Evolutionary conservation across 2,329 filamentous ascomycete species (phyloP).

Genomic region (Colletotrichum cereale): DNA sequence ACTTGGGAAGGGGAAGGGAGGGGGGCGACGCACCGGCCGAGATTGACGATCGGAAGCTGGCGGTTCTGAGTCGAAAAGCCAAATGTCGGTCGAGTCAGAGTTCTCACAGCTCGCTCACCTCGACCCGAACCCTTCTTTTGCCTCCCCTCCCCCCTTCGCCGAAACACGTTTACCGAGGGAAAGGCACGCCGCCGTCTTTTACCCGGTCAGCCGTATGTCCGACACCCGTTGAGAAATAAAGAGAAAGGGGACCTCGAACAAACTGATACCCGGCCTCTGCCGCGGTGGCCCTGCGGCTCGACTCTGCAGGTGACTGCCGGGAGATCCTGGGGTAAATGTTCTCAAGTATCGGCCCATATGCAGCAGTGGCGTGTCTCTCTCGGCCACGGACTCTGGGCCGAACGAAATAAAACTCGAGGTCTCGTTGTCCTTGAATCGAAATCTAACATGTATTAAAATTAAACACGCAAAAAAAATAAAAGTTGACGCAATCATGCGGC

Average conservation of each 20-base stretch:
- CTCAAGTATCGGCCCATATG: too few species aligned
- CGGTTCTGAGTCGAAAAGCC: slow-evolving; percentile 8
- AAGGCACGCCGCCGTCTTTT: background rate
- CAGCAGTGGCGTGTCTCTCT: background rate
- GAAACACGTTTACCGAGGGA: background rate
- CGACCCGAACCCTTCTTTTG: background rate
- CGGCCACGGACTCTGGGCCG: background rate
- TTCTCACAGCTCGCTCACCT: background rate
- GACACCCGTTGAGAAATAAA: slow-evolving; percentile 10
- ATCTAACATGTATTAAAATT: too few species aligned
- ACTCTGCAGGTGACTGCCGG: slow-evolving; percentile 20
- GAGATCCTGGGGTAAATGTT: background rate
- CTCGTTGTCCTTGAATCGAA: slow-evolving; percentile 1
- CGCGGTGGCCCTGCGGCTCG: slow-evolving; percentile 14
- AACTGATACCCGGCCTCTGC: background rate
- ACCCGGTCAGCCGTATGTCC: slow-evolving; percentile 18
- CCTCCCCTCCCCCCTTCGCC: background rate
- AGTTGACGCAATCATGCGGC: background rate
- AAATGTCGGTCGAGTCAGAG: slow-evolving; percentile 12
- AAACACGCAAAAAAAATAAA: too few species aligned
- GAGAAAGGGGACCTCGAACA: background rate
- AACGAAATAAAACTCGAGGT: background rate
- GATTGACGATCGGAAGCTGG: background rate
- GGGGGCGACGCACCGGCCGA: background rate
- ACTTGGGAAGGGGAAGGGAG: background rate